Evolutionary conservation across 345 rosid species (phyloP), one percentile per base, ranked within the genome.

Genomic region (Aethionema arabicum): DNA sequence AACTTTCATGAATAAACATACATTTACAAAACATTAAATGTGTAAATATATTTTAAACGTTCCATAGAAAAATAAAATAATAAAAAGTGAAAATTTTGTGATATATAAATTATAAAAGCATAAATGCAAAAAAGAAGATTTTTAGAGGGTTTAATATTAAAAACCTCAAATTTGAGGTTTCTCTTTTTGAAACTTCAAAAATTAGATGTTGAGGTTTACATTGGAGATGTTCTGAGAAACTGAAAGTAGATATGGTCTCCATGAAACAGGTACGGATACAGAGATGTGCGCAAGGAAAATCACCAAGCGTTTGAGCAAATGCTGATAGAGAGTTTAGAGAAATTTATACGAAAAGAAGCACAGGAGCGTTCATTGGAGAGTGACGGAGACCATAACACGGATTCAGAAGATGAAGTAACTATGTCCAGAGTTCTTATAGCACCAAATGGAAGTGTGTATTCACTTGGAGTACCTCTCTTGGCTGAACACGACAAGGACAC

Each of bases 291-390:
- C 12, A 93, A 93, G 75, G 99, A 93, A 78, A 87, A 82, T 60
- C 99, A 93, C 83, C 95, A 82, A 76, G 74, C 85, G 10, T 93
- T 90, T 68, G 97, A 93, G 76, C 99, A 93, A 77, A 83, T 93
- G 33, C 67, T 93, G 77, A 93, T 93, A 10, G 99, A 93, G 81
- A 93, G 99, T 80, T 83, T 93, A 32, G 99, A 90, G 88, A 93
- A 90, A 67, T 87, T 85, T 78, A 90, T 93, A 73, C 90, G 95
- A 2, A 80, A 95, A 61, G 99, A 93, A 80, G 92, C 95, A 11
- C 99, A 93, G 66, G 96, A 90, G 68, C 79, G 95, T 55, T 77
- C 79, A 35, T 74, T 93, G 52, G 97, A 93, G 83, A 93, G 99
- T 64, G 96, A 90, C 5, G 92, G 95, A 43, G 88, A 90, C 39